Evolutionary conservation across 1,284 basidiomycete genomes (phyloP), one percentile per base, ranked within the genome.

Genomic region (Cutaneotrichosporon sp.): DNA sequence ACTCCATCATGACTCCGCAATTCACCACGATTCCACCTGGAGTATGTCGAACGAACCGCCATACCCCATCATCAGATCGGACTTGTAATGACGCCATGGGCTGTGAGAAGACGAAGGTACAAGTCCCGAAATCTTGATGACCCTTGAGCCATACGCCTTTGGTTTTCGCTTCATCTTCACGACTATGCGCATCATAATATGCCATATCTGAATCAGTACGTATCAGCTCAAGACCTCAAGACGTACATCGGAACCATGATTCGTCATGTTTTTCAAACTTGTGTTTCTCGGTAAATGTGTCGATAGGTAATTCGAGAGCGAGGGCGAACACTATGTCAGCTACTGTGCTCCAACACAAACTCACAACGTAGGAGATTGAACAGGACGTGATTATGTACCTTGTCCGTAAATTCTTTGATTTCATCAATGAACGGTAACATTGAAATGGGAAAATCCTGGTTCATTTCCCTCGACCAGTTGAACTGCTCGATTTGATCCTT

Each of bases 401-500:
- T 61, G 5, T 52, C 60, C 10, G 64, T 65, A 56, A 72, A 72
- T 9, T n/a, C 61, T 40, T 65, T 65, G 34, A 67, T 60, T 38
- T 72, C 69, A n/a, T 31, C 38, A 13, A 66, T 21, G 38, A 42
- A 71, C n/a, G 68, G 70, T 30, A 55, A 36, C 6, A 71, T 68
- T 7, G 56, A 59, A 0, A 49, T 18, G 4, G 70, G 70, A 26
- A 71, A 68, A n/a, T 65, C 60, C 50, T 71, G 70, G 13, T 53
- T 26, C 67, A 71, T 68, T 22, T 70, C 70, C 31, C 70, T 60
- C 16, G 61, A 46, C 70, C 69, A 70, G 58, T 72, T 72, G 61
- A 70, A 72, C 63, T 72, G 70, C 50, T 72, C 70, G 26, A 72
- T 72, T 56, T 69, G 63, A 56, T 72, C 70, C 55, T 66, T 72